A percentile compares a stretch with the other conserved stretches of the same genome.
phyloP scores from a whole-genome alignment of 495 filamentous ascomycete genomes.

The Talaromyces liani region DNA sequence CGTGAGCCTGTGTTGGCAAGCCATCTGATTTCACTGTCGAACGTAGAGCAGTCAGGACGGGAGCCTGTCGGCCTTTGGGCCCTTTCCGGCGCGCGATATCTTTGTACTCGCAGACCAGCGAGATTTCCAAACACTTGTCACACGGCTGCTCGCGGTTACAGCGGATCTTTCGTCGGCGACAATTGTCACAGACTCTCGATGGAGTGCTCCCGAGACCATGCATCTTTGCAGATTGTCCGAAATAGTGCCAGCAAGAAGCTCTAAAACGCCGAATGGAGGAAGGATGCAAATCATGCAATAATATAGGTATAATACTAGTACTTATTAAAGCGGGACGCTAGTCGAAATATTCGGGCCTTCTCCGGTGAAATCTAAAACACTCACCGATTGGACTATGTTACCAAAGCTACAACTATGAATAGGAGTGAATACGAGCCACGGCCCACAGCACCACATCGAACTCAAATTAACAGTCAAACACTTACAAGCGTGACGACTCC shows the following conservation, averaged over 20 bases:
- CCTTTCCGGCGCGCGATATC: constrained; percentile 2
- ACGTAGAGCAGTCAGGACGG: background rate
- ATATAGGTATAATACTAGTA: too few species aligned
- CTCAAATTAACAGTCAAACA: too few species aligned
- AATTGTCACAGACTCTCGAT: constrained; percentile 1
- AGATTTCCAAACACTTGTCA: background rate
- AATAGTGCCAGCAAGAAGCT: background rate
- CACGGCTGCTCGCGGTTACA: constrained; percentile 3
- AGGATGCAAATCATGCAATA: too few species aligned
- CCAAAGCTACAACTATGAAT: too few species aligned
- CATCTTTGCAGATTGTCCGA: constrained; percentile 2
- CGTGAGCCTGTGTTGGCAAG: background rate
- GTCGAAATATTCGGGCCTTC: too few species aligned
- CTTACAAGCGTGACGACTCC: too few species aligned
- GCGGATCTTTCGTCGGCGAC: constrained; percentile 3
- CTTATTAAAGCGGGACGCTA: too few species aligned
- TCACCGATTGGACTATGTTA: too few species aligned
- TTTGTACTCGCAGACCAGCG: constrained; percentile 2
- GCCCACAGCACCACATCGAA: too few species aligned
- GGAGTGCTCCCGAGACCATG: background rate
- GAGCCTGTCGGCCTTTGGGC: background rate
- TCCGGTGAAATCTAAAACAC: too few species aligned
- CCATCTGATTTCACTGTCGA: background rate
- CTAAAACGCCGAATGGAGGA: background rate
- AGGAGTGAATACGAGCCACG: too few species aligned